phyloP scores from a whole-genome alignment of 2,329 filamentous ascomycete species.

The Diplodia mutila region DNA sequence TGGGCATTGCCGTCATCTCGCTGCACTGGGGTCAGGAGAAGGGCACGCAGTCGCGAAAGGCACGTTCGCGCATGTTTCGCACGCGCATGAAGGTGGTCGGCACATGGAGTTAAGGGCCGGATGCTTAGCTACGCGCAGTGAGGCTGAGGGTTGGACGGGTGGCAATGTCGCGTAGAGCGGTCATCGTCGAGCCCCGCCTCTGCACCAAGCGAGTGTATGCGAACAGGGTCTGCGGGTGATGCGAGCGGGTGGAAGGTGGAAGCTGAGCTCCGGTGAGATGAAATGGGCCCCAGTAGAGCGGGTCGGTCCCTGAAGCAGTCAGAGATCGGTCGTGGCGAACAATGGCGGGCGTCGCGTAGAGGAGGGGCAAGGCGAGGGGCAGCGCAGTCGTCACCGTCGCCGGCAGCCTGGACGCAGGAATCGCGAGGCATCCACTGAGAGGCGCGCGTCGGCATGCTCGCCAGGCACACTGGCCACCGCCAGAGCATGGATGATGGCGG shows the following conservation, averaged over 20 bases:
- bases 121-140: background rate
- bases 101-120: background rate
- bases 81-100: conserved; percentile 15
- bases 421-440: conserved; percentile 17
- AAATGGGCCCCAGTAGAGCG: conserved; percentile 1
- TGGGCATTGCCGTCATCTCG: background rate
- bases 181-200: background rate
- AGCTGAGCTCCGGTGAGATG: conserved; percentile 17
- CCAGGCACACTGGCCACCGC: background rate
- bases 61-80: conserved; percentile 19
- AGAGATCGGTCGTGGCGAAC: background rate
- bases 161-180: conserved; percentile 12
- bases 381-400: background rate
- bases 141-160: conserved; percentile 1
- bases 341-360: background rate
- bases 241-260: conserved; percentile 19
- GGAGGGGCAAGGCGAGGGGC: background rate
- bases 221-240: conserved; percentile 21
- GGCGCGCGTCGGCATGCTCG: background rate
- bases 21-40: background rate
- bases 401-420: background rate
- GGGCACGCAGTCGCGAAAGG: background rate
- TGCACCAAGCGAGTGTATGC: conserved; percentile 12
- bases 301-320: conserved; percentile 12
- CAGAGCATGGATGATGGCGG: background rate